Percentiles rank a stretch among this genome's conserved stretches.
Evolutionary conservation across 2,329 filamentous ascomycete genomes (phyloP).

Genomic region (Dactylellina parvicollis): DNA sequence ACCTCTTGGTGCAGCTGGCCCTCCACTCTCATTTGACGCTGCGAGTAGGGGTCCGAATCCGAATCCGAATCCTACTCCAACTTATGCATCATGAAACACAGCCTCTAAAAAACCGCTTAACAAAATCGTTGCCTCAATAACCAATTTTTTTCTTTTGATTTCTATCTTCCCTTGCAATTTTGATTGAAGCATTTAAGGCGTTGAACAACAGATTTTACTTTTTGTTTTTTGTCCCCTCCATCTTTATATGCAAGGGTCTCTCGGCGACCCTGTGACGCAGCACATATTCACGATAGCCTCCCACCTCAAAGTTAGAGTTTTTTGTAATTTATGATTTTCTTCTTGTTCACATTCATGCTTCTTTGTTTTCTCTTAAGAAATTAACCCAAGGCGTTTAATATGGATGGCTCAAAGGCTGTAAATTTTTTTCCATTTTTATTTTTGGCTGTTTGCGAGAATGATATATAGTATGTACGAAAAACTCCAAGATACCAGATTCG

Average conservation of each 20-base stretch:
- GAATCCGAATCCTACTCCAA: constrained; percentile 36
- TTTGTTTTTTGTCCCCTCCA: constrained; percentile 10
- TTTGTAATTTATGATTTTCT: constrained; percentile 49
- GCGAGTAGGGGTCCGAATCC: constrained; percentile 20
- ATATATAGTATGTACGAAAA: constrained; percentile 47
- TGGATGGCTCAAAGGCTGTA: constrained; percentile 48
- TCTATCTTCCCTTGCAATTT: constrained; percentile 22
- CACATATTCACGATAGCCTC: constrained; percentile 21
- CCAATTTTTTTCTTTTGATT: constrained; percentile 5
- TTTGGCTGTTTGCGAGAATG: constrained; percentile 32
- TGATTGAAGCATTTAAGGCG: constrained; percentile 46
- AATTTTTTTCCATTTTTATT: constrained; percentile 7
- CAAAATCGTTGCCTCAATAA: neutral
- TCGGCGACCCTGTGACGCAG: neutral
- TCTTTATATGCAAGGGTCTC: constrained; percentile 38
- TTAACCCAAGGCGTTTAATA: constrained; percentile 39
- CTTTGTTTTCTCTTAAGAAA: constrained; percentile 15
- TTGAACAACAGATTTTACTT: constrained; percentile 34
- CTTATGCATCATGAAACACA: constrained; percentile 36
- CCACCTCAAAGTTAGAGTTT: constrained; percentile 28
- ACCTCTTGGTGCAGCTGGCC: constrained; percentile 25
- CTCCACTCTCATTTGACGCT: constrained; percentile 48
- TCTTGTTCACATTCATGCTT: constrained; percentile 15
- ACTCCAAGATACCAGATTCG: constrained; percentile 47
- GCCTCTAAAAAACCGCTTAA: neutral